These are phyloP conservation scores for Trichoderma koningii DNA, from an alignment of 2,329 filamentous ascomycete genomes.

Conservation along the genomic window DNA sequence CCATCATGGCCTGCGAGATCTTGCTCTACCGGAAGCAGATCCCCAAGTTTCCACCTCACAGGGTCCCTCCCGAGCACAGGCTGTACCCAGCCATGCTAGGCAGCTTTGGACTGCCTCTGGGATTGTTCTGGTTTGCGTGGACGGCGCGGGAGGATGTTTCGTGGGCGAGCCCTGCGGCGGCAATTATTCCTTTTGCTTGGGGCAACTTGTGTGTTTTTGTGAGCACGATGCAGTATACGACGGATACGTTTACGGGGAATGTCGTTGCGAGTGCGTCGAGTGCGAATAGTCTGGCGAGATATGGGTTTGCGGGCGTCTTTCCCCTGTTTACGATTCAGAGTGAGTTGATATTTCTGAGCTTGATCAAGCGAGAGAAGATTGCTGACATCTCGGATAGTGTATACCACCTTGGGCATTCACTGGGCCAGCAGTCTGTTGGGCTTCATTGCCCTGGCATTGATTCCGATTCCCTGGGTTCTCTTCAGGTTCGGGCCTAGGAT, in stretches of 20 bases:
- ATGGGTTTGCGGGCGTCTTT: slow-evolving; percentile 57
- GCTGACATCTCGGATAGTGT: slow-evolving; percentile 42
- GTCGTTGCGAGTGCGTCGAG: slow-evolving; percentile 60
- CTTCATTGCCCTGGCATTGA: slow-evolving; percentile 50
- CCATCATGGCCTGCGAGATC: slow-evolving; percentile 45
- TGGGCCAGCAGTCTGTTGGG: slow-evolving; percentile 53
- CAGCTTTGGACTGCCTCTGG: slow-evolving; percentile 53
- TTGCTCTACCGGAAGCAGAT: slow-evolving; percentile 46
- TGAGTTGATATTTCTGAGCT: slow-evolving; percentile 35
- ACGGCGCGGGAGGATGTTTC: slow-evolving; percentile 48
- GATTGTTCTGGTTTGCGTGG: slow-evolving; percentile 65
- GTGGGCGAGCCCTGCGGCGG: slow-evolving; percentile 54
- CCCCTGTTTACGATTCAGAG: slow-evolving; percentile 63
- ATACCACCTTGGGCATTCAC: slow-evolving; percentile 45
- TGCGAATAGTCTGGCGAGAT: slow-evolving; percentile 61
- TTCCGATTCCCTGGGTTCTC: slow-evolving; percentile 56
- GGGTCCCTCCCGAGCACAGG: slow-evolving; percentile 56
- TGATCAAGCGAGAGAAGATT: accelerated
- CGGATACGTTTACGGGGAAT: slow-evolving; percentile 57
- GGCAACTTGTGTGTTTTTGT: slow-evolving; percentile 63
- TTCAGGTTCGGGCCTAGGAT: slow-evolving; percentile 52
- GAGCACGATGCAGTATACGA: slow-evolving; percentile 53
- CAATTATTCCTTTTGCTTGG: slow-evolving; percentile 60
- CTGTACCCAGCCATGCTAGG: slow-evolving; percentile 62
- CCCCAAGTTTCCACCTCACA: slow-evolving; percentile 37